A percentile compares a stretch with the other conserved stretches of the same genome.
phyloP scores from a whole-genome alignment of 768 basidiomycete species.

The Tricholoma bakamatsutake region DNA sequence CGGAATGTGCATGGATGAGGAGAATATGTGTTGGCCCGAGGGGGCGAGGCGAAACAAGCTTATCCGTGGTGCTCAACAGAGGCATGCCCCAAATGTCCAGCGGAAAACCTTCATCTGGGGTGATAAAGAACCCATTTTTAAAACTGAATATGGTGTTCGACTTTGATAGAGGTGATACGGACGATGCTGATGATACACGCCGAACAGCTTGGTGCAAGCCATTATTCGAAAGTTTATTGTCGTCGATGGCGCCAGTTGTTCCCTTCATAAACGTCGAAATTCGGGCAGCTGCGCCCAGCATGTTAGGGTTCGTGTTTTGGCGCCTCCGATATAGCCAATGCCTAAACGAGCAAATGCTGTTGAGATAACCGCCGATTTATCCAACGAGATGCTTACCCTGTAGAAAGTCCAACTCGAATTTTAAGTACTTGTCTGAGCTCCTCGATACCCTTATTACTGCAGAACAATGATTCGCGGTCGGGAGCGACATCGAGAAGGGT shows the following conservation, averaged over 20 bases:
- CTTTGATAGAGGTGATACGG: conserved; percentile 11
- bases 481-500: conserved; percentile 27
- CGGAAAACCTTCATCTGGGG: conserved; percentile 5
- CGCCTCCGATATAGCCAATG: conserved; percentile 29
- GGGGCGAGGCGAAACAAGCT: conserved; percentile 30
- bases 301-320: conserved; percentile 16
- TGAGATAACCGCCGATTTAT: neutral
- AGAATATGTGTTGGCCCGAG: conserved; percentile 33
- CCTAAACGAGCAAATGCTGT: conserved; percentile 9
- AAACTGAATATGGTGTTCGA: conserved; percentile 11
- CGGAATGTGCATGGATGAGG: conserved; percentile 14
- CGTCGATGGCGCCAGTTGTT: neutral
- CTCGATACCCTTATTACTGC: conserved; percentile 18
- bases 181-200: conserved; percentile 22
- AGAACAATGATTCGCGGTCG: conserved; percentile 28
- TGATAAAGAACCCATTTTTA: conserved; percentile 8
- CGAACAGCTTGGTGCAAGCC: conserved; percentile 12
- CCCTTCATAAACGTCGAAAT: conserved; percentile 19
- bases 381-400: conserved; percentile 12
- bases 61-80: conserved; percentile 21
- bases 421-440: conserved; percentile 27
- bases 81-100: conserved; percentile 20
- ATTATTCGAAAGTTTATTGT: conserved; percentile 6
- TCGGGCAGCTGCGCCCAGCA: conserved; percentile 20
- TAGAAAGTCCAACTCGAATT: conserved; percentile 15